phyloP scores from a whole-genome alignment of 2,329 filamentous ascomycete species.

The Albophoma yamanashiensis region DNA sequence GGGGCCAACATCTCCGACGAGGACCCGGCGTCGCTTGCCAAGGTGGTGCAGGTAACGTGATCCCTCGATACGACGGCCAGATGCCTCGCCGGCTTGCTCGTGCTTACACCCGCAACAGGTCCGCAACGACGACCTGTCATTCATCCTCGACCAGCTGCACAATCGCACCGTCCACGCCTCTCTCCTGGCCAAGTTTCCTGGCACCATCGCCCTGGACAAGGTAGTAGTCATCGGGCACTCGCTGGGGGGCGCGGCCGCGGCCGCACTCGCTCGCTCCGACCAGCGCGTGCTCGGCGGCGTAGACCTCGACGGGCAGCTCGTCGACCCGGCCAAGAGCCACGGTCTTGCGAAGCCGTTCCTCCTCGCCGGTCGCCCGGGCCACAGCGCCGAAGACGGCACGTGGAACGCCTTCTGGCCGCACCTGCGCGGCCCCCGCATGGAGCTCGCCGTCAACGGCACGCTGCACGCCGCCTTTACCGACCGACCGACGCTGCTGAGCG shows the following conservation, averaged over 20 bases:
- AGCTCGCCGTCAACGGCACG: conserved; percentile 13
- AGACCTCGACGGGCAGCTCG: conserved; percentile 28
- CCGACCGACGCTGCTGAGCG: conserved; percentile 14
- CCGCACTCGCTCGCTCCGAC: conserved; percentile 4
- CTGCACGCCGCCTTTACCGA: conserved; percentile 22
- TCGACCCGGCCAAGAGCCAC: conserved; percentile 9
- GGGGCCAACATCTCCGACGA: conserved; percentile 7
- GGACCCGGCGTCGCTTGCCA: conserved; percentile 6
- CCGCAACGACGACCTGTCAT: conserved; percentile 23
- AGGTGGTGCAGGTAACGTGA: conserved; percentile 8
- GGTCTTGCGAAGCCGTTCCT: conserved; percentile 13
- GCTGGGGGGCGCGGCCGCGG: conserved; percentile 25
- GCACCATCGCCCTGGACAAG: conserved; percentile 11
- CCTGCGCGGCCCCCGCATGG: conserved; percentile 13
- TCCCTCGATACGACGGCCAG: not conserved
- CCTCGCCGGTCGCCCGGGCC: conserved; percentile 17
- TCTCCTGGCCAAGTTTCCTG: conserved; percentile 10
- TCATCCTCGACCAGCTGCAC: conserved; percentile 20
- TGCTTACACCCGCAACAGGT: conserved; percentile 5
- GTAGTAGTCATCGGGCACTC: conserved; percentile 25
- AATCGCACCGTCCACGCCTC: conserved; percentile 7
- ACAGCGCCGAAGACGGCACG: conserved; percentile 16
- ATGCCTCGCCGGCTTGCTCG: not conserved
- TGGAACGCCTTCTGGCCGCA: conserved; percentile 19
- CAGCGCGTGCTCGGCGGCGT: conserved; percentile 21